phyloP scores from a whole-genome alignment of 306 rosid species.

The Rosa rugosa region DNA sequence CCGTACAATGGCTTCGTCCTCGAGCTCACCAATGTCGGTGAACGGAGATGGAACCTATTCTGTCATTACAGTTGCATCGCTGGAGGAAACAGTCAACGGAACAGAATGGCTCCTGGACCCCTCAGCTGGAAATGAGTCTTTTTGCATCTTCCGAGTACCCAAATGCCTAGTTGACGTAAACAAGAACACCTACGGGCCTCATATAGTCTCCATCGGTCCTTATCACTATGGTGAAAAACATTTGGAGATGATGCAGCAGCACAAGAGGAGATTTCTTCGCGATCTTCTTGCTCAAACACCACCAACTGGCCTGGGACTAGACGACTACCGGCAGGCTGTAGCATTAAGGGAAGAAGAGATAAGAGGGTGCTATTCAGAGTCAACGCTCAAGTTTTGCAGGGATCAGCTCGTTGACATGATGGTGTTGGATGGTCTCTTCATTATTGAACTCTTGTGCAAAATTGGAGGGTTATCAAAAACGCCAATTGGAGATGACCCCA shows the following conservation, averaged over 20 bases:
- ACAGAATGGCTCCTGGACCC: neutral
- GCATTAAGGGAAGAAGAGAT: constrained; percentile 32
- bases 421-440: constrained; percentile 66
- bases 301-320: neutral
- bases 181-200: constrained; percentile 49
- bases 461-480: constrained; percentile 10
- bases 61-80: neutral
- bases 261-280: constrained; percentile 47
- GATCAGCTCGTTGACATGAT: constrained; percentile 47
- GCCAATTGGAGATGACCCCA: constrained; percentile 36
- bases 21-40: neutral
- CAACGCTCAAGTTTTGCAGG: neutral
- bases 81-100: neutral
- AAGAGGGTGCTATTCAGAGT: constrained; percentile 51
- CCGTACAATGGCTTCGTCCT: neutral
- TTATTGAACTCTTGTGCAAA: constrained; percentile 48
- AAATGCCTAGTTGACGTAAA: constrained; percentile 35
- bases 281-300: constrained; percentile 34
- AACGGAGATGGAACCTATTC: neutral
- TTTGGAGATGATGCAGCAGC: constrained; percentile 53
- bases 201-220: constrained; percentile 62
- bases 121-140: constrained; percentile 37
- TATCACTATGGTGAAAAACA: constrained; percentile 37
- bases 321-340: constrained; percentile 10
- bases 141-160: constrained; percentile 49